Conservation (phyloP, 2,329 filamentous ascomycete species). For the Geosmithia morbida region DNA sequence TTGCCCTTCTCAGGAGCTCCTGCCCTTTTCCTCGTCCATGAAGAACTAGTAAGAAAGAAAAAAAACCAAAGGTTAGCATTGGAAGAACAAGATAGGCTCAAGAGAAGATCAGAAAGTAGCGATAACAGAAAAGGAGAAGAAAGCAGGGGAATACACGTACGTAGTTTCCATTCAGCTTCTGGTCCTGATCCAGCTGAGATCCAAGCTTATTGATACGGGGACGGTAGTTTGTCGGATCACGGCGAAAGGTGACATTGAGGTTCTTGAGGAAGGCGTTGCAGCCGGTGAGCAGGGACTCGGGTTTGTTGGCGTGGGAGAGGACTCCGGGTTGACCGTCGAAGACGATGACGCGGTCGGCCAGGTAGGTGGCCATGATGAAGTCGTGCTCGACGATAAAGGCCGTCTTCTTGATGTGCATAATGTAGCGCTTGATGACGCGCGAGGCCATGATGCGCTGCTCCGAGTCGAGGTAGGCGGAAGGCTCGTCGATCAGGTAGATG, state of each 20-base stretch:
- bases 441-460: slow-evolving; percentile 97
- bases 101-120: too few relatives aligned
- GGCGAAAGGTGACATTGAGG: slow-evolving; percentile 94
- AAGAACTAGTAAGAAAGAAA: slow-evolving; percentile 54
- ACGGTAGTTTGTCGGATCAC: slow-evolving; percentile 89
- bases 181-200: slow-evolving; percentile 93
- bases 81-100: too few relatives aligned
- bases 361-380: slow-evolving; percentile 82
- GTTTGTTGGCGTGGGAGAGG: slow-evolving; percentile 73
- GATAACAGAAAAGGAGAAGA: background rate
- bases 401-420: slow-evolving; percentile 99
- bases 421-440: slow-evolving; percentile 98
- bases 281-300: slow-evolving; percentile 83
- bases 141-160: slow-evolving; percentile 33
- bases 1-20: slow-evolving; percentile 45
- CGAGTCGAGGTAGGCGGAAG: slow-evolving; percentile 92
- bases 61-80: too few relatives aligned
- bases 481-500: slow-evolving; percentile 97
- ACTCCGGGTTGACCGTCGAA: slow-evolving; percentile 91
- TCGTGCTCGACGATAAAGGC: slow-evolving; percentile 99
- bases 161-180: slow-evolving; percentile 88
- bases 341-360: slow-evolving; percentile 90
- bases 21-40: slow-evolving; percentile 59
- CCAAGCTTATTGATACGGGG: slow-evolving; percentile 97
- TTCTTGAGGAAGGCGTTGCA: slow-evolving; percentile 97